Evolutionary conservation across 2,329 filamentous ascomycete species (phyloP), one percentile per base, ranked within the genome.

Genomic region (Neofusicoccum ribis): DNA sequence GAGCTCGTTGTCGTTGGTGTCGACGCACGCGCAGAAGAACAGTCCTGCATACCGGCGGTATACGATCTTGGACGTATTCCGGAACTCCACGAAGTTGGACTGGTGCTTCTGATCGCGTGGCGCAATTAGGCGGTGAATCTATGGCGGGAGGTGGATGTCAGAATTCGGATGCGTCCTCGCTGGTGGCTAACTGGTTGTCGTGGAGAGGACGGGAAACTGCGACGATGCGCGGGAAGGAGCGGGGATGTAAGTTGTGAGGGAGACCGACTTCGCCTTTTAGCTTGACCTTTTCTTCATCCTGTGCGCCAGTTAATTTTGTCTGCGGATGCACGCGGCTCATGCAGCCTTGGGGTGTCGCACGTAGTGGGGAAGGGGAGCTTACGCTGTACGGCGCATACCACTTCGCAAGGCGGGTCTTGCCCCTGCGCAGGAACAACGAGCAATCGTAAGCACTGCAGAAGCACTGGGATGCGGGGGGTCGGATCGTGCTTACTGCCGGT

Each of bases 71-170:
- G 94, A 80, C 71, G 79, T 93, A 81, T 93, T 91, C 70, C 92
- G 91, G 82, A 89, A 89, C 72, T 99, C 95, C 85, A 99, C 95
- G 75, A 99, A 99, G 83, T 99, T 99, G 81, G 93, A 97, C 79
- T 99, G 95, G 84, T 99, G 97, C 78, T 99, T 99, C 78, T 99
- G 95, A 81, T 99, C 95, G 76, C 95, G 91, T 6, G 95, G 95
- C 0, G 95, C 95, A 67, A 99, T 94, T 71, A 99, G 92, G 68
- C 95, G 93, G 85, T 99, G 95, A 73, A 98, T 91, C 90, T 93
- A 72, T n/a, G 9, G 15, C 14, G 12, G n/a, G 7, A 17, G 3
- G 34, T 6, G 11, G 39, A 17, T 14, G 37, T 63, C 60, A 58
- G 59, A 54, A 59, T 39, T 15, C 37, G 39, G 17, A 27, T 17